phyloP scores from a whole-genome alignment of 768 basidiomycete species.

The Mrakia frigida region DNA sequence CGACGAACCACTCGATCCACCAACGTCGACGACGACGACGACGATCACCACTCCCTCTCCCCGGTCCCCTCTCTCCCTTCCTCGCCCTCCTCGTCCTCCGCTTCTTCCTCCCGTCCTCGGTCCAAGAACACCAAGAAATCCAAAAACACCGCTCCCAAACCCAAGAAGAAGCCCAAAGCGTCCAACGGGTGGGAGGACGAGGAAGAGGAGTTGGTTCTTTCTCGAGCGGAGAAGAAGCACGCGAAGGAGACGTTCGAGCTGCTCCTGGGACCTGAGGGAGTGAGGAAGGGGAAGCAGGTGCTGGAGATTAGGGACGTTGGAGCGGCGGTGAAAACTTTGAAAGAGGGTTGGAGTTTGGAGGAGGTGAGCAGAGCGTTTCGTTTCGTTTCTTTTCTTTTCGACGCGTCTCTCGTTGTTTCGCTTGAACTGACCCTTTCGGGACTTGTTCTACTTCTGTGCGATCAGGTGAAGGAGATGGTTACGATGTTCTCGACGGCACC shows the following conservation, averaged over 20 bases:
- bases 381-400: neutral
- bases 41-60: too few relatives aligned
- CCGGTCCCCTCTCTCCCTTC: constrained; percentile 17
- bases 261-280: neutral
- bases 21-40: too few relatives aligned
- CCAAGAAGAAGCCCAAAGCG: neutral
- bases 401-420: neutral
- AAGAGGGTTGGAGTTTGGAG: constrained; percentile 8
- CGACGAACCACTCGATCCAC: constrained; percentile 3
- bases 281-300: neutral
- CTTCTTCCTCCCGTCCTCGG: neutral
- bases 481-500: constrained; percentile 6
- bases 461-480: constrained; percentile 26
- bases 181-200: neutral
- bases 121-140: neutral
- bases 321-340: constrained; percentile 1
- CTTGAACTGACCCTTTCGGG: neutral
- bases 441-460: neutral
- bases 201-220: neutral
- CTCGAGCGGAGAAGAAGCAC: constrained; percentile 9
- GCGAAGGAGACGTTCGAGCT: constrained; percentile 19
- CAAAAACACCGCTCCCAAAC: neutral
- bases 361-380: neutral
- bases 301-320: constrained; percentile 1
- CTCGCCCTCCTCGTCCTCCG: neutral